phyloP scores from a whole-genome alignment of 78 protist genomes.

The Planoprotostelium fungivorum region DNA sequence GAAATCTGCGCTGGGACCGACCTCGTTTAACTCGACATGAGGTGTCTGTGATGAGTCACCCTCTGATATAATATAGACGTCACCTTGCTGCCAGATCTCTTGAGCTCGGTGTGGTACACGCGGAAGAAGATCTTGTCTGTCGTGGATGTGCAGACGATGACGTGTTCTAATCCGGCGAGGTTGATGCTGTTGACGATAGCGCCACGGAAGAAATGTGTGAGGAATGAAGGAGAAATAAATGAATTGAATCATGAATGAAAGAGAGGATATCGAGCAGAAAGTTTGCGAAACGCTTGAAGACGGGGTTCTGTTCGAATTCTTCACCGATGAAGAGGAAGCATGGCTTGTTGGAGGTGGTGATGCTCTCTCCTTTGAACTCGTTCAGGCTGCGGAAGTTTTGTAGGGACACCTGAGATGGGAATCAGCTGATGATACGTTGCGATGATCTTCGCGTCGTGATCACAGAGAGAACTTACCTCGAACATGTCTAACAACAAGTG shows the following conservation, averaged over 20 bases:
- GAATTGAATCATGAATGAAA: not conserved
- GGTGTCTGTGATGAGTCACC: too few species aligned
- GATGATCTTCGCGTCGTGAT: too few species aligned
- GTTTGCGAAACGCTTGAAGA: conserved; percentile 25
- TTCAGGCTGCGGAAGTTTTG: conserved; percentile 20
- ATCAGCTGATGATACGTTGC: too few species aligned
- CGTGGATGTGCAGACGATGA: conserved; percentile 48
- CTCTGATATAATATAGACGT: not conserved
- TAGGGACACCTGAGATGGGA: conserved; percentile 37
- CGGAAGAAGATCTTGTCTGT: conserved; percentile 44
- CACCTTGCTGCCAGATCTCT: conserved; percentile 66
- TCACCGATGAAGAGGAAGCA: conserved; percentile 71
- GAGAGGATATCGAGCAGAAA: conserved; percentile 58
- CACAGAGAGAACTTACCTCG: conserved; percentile 51
- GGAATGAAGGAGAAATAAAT: not conserved
- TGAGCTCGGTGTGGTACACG: conserved; percentile 31
- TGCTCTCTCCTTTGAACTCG: conserved; percentile 7
- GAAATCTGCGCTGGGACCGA: conserved; percentile 74
- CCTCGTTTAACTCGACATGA: conserved; percentile 61
- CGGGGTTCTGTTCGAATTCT: conserved; percentile 57
- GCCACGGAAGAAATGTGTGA: conserved; percentile 72
- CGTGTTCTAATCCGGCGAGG: conserved; percentile 80
- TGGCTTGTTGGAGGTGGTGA: conserved; percentile 72
- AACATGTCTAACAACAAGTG: conserved; percentile 83
- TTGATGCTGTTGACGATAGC: conserved; percentile 28